These are phyloP conservation scores for Candolleomyces efflorescens DNA, from an alignment of 768 basidiomycete genomes.

Conservation along the genomic window DNA sequence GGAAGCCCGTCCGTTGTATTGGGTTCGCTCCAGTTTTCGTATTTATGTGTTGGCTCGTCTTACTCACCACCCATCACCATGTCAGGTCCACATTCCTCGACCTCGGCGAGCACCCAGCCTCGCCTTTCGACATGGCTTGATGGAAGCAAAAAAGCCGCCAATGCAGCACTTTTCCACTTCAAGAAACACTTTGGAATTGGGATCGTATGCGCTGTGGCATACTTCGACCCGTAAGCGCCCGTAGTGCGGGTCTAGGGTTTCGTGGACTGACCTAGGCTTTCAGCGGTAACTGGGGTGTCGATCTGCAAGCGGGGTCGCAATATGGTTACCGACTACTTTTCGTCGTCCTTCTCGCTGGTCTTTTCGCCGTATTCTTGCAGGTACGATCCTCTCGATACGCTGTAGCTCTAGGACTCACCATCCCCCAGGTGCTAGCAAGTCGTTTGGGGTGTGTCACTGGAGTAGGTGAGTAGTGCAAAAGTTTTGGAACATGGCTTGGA, in stretches of 20 bases:
- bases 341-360: slow-evolving; percentile 75
- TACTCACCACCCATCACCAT: slow-evolving; percentile 18
- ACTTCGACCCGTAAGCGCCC: slow-evolving; percentile 76
- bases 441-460: slow-evolving; percentile 82
- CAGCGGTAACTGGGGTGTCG: slow-evolving; percentile 88
- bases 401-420: neutral
- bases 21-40: slow-evolving; percentile 33
- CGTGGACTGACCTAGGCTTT: neutral
- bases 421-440: slow-evolving; percentile 64
- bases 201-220: slow-evolving; percentile 84
- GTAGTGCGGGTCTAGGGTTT: neutral
- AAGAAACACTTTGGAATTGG: slow-evolving; percentile 75
- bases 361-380: slow-evolving; percentile 84
- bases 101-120: slow-evolving; percentile 5
- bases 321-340: slow-evolving; percentile 88
- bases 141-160: slow-evolving; percentile 28
- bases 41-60: slow-evolving; percentile 17
- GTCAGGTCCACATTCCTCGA: slow-evolving; percentile 17
- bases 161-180: slow-evolving; percentile 43
- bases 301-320: slow-evolving; percentile 80
- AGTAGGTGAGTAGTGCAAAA: slow-evolving; percentile 44
- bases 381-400: slow-evolving; percentile 25
- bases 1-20: slow-evolving; percentile 31
- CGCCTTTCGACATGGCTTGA: slow-evolving; percentile 9
- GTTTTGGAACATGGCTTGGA: neutral